Conservation (phyloP, 2,329 filamentous ascomycete genomes). For the Paraphaeosphaeria minitans region DNA sequence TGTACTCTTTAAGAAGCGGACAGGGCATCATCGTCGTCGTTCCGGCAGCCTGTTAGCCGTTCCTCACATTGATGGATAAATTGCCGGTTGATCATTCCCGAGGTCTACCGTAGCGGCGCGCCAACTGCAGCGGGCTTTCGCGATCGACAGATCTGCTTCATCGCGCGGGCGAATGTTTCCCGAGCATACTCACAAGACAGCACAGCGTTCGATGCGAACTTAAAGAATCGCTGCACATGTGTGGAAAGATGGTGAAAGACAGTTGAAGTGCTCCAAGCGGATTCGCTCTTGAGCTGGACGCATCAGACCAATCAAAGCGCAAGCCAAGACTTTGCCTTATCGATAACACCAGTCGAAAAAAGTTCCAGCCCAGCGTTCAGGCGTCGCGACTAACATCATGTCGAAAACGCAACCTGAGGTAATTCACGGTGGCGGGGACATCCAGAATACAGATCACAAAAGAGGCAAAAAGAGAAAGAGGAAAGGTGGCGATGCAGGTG, state of each 20-base stretch:
- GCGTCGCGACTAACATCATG: constrained; percentile 6
- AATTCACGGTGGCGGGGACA: not conserved
- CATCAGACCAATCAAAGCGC: not conserved
- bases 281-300: not conserved
- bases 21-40: constrained; percentile 11
- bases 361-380: constrained; percentile 14
- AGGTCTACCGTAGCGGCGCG: constrained; percentile 7
- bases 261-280: not conserved
- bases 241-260: too few species aligned
- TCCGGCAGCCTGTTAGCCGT: constrained; percentile 8
- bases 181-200: constrained; percentile 7
- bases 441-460: constrained; percentile 14
- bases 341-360: constrained; percentile 33
- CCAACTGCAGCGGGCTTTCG: constrained; percentile 24
- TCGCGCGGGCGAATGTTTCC: constrained; percentile 18
- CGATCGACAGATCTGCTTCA: constrained; percentile 13
- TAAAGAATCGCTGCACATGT: not conserved
- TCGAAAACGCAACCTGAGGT: constrained; percentile 7
- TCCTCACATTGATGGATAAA: constrained; percentile 30
- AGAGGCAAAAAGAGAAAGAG: constrained; percentile 44
- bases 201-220: not conserved
- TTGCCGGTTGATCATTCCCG: constrained; percentile 27
- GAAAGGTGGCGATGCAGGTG: constrained; percentile 18
- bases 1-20: not conserved
- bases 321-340: constrained; percentile 18